Base-by-base conservation (phyloP, 306 rosid genomes). In the Cyamopsis tetragonoloba region DNA sequence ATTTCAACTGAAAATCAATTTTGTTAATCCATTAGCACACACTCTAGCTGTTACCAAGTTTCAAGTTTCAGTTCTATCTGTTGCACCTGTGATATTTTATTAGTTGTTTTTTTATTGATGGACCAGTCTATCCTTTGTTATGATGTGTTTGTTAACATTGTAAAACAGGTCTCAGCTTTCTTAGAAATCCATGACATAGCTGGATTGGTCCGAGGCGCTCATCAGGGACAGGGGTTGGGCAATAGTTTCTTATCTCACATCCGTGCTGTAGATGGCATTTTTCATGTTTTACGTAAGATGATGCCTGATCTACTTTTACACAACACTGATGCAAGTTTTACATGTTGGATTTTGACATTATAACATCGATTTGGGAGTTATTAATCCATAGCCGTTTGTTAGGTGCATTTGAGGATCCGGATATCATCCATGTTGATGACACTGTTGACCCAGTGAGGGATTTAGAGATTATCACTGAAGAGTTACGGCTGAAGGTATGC, bases 381-480 rank as follows among this genome's bases (percentile, higher is more conserved):
- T 41, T 64, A 49, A 68, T 38, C 56, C 49, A 18, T 24, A 19
- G 8, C 7, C 15, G 13, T 44, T 78, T 37, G n/a, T 4, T 42
- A 93, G 99, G 99, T 83, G 99, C 96, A 66, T 93, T 93, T 86
- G 99, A 93, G 74, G 99, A 93, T 82, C 82, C 97, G 0, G 99
- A 93, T 61, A 90, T 93, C 77, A 88, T 93, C 65, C 99, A 93
- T 48, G 97, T 93, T 13, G 99, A 93, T 76, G 99, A 93, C 67
- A 11, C 86, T 30, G 87, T 93, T 80, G 99, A 93, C 71, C 99
- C 99, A 57, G 99, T 93, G 74, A 87, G 99, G 77, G 99, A 93
- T 80, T 83, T 93, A 62, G 99, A 93, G 72, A 38, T 80, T 79
- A 93, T 93, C 48, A 77, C 89, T 53, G 96, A 82, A 77, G 99